Evolutionary conservation across 1,284 basidiomycete genomes (phyloP).

Genomic region (Polyporus tsugae): DNA sequence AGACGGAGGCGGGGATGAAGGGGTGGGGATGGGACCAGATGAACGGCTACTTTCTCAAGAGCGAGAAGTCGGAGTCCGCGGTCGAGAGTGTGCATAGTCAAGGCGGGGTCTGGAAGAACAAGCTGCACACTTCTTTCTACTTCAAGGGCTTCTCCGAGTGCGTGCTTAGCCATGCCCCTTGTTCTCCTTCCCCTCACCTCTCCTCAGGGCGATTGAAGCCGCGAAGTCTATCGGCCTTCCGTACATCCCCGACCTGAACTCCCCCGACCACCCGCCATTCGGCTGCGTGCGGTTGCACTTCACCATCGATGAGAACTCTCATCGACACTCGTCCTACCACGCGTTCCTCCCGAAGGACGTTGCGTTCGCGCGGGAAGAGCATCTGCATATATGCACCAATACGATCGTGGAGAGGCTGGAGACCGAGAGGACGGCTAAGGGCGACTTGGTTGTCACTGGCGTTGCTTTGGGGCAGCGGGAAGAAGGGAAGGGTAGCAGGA

Average conservation of each 20-base stretch:
- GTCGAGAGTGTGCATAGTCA: constrained; percentile 25
- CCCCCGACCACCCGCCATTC: constrained; percentile 35
- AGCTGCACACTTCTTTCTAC: constrained; percentile 26
- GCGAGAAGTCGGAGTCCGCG: constrained; percentile 27
- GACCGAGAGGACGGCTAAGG: constrained; percentile 21
- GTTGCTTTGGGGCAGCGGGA: constrained; percentile 23
- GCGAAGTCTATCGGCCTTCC: constrained; percentile 37
- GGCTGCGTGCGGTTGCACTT: constrained; percentile 37
- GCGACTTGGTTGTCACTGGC: constrained; percentile 25
- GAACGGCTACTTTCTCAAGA: constrained; percentile 46
- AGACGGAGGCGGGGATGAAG: constrained; percentile 37
- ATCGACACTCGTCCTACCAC: constrained; percentile 40
- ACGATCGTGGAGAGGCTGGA: constrained; percentile 37
- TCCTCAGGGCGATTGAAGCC: constrained; percentile 30
- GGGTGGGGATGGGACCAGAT: constrained; percentile 50
- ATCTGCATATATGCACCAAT: constrained; percentile 42
- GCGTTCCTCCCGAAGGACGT: constrained; percentile 42
- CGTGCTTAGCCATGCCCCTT: background rate
- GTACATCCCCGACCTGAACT: constrained; percentile 43
- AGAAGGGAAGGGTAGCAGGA: constrained; percentile 16
- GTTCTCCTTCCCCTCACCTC: background rate
- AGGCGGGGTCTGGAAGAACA: constrained; percentile 26
- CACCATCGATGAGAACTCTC: constrained; percentile 39
- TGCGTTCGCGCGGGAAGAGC: constrained; percentile 27
- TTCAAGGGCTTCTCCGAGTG: constrained; percentile 29